Conservation (phyloP, 108 stramenopile species). For the Skeletonema costatum region DNA sequence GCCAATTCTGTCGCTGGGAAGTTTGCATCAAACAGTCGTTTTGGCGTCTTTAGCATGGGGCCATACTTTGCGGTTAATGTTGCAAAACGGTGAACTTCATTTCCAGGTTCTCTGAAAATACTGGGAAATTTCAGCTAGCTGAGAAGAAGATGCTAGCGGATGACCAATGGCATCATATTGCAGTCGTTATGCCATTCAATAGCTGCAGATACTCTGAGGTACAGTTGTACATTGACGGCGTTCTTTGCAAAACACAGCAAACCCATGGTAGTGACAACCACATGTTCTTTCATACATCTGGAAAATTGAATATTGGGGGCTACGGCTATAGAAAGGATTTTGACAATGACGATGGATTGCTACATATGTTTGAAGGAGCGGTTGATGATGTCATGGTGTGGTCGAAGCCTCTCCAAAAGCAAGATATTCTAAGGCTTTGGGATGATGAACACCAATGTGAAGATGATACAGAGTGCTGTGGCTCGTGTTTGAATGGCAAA, state of each 20-base stretch:
- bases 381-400: background rate
- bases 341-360: background rate
- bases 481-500: background rate
- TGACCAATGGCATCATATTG: slow-evolving; percentile 5
- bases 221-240: background rate
- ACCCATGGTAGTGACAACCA: background rate
- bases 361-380: background rate
- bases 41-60: slow-evolving; percentile 2
- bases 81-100: background rate
- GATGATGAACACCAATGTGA: background rate
- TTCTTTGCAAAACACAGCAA: background rate
- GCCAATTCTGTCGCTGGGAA: background rate
- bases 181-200: slow-evolving; percentile 2
- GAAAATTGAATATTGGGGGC: slow-evolving; percentile 1
- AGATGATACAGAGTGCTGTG: background rate
- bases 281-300: background rate
- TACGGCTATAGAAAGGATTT: background rate
- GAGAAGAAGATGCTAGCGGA: background rate
- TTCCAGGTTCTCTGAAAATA: background rate
- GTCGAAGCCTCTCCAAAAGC: background rate
- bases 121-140: background rate
- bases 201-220: background rate
- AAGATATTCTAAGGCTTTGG: slow-evolving; percentile 1
- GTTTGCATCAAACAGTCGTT: background rate
- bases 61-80: background rate